Conservation (phyloP, 441 rosid species). For the Cnidoscolus chayamansa region DNA sequence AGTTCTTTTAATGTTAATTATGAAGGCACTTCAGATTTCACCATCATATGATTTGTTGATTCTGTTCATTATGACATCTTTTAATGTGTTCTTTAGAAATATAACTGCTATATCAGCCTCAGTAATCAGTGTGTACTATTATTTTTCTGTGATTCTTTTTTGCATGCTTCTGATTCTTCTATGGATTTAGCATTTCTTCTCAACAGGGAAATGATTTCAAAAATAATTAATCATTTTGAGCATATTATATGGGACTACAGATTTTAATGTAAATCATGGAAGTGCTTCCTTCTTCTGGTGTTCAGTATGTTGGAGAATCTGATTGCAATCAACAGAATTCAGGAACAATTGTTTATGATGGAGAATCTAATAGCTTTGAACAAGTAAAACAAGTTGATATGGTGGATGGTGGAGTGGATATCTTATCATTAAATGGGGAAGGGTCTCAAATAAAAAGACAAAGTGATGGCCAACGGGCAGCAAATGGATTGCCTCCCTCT, state of each 20-base stretch:
- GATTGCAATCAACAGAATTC: constrained; percentile 41
- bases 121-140: background rate
- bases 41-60: background rate
- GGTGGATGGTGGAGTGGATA: constrained; percentile 36
- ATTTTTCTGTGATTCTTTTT: background rate
- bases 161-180: too few species aligned
- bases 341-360: constrained; percentile 29
- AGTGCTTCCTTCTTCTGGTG: constrained; percentile 50
- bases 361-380: constrained; percentile 35
- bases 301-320: constrained; percentile 45
- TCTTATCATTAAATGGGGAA: constrained; percentile 36
- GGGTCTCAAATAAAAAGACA: constrained; percentile 29
- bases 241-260: constrained; percentile 27
- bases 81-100: too few species aligned
- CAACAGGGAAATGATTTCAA: constrained; percentile 31
- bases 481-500: constrained; percentile 36
- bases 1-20: constrained; percentile 8
- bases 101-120: too few species aligned
- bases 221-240: constrained; percentile 19
- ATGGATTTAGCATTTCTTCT: background rate
- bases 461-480: constrained; percentile 33
- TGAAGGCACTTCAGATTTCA: constrained; percentile 8
- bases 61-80: background rate
- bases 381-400: constrained; percentile 38
- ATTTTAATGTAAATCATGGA: constrained; percentile 50